These are phyloP conservation scores for Oryza coarctata DNA, from an alignment of 176 grass and related monocot species.

Conservation along the genomic window DNA sequence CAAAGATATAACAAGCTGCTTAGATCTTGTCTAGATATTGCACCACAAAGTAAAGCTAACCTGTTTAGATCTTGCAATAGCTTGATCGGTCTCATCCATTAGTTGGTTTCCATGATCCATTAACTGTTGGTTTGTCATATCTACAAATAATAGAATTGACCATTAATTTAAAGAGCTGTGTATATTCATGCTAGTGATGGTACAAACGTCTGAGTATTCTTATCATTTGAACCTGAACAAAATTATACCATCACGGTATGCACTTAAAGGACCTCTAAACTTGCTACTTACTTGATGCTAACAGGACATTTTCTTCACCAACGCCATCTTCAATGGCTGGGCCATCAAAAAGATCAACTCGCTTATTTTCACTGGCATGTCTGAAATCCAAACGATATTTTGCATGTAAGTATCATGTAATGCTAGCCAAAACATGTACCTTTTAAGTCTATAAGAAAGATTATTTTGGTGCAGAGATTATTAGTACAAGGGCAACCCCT, in stretches of 20 bases:
- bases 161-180: constrained; percentile 2
- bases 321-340: constrained; percentile 73
- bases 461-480: constrained; percentile 2
- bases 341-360: constrained; percentile 83
- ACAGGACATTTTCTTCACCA: constrained; percentile 75
- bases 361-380: constrained; percentile 82
- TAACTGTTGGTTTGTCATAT: constrained; percentile 96
- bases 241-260: not conserved
- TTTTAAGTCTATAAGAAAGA: not conserved
- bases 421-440: not conserved
- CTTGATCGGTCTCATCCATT: constrained; percentile 92
- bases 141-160: constrained; percentile 30
- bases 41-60: constrained; percentile 25
- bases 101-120: constrained; percentile 68
- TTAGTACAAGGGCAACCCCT: not conserved
- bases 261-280: not conserved
- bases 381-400: constrained; percentile 39
- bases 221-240: constrained; percentile 3
- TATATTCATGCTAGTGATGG: constrained; percentile 13
- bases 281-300: constrained; percentile 77
- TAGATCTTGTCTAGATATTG: not conserved
- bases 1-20: not conserved
- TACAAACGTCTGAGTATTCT: not conserved
- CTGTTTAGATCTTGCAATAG: constrained; percentile 83
- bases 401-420: not conserved